These are phyloP conservation scores for Selaginella tamariscina DNA, from an alignment of 75 land plant species.

Conservation along the genomic window DNA sequence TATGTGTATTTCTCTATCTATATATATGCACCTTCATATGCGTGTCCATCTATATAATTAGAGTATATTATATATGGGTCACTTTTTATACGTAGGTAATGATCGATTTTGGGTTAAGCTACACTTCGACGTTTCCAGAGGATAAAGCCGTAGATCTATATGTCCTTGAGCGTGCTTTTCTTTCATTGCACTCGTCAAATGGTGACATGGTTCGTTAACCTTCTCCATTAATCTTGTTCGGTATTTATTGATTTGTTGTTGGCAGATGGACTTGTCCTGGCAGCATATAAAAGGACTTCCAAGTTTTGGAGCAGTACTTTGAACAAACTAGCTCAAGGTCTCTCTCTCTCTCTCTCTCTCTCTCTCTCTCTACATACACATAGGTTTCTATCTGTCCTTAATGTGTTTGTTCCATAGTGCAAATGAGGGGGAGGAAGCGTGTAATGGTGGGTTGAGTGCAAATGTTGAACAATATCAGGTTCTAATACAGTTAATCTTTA, in stretches of 20 bases:
- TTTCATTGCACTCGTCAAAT: conserved; percentile 91
- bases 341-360: neutral
- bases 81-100: conserved; percentile 41
- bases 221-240: neutral
- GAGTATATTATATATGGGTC: conserved; percentile 6
- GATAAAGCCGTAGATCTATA: conserved; percentile 97
- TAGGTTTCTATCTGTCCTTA: neutral
- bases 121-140: conserved; percentile 79
- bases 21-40: too few relatives aligned
- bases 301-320: conserved; percentile 85
- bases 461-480: too few relatives aligned
- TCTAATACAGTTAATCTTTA: too few relatives aligned
- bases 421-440: conserved; percentile 56
- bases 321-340: conserved; percentile 90
- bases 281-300: conserved; percentile 78
- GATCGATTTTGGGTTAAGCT: conserved; percentile 94
- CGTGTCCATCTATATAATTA: too few relatives aligned
- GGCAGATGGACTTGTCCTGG: conserved; percentile 68
- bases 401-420: conserved; percentile 29
- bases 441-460: conserved; percentile 62
- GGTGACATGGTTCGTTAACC: conserved; percentile 61
- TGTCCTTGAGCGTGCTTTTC: conserved; percentile 81
- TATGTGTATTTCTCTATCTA: too few relatives aligned
- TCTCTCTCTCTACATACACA: neutral
- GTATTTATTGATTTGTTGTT: neutral